Conservation (phyloP, 371 early-diverging fungal species). For the Rhizomucor pusillus region DNA sequence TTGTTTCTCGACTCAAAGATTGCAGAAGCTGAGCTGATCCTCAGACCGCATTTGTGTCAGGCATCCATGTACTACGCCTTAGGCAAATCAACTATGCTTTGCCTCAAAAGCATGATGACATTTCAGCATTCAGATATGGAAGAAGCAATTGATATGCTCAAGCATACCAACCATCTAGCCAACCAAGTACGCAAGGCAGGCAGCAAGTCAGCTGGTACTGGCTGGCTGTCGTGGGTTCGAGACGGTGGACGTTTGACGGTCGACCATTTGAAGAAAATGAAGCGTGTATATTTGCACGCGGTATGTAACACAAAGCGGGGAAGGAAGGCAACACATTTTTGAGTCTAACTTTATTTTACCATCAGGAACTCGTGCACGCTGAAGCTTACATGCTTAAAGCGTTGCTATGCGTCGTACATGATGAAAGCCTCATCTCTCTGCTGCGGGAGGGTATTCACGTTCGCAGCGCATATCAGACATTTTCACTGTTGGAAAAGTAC, state of each 20-base stretch:
- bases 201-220: constrained; percentile 6
- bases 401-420: constrained; percentile 55
- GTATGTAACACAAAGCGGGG: constrained; percentile 16
- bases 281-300: constrained; percentile 59
- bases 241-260: constrained; percentile 12
- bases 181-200: constrained; percentile 28
- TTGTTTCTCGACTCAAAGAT: constrained; percentile 63
- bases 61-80: constrained; percentile 59
- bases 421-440: constrained; percentile 64
- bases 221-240: constrained; percentile 21
- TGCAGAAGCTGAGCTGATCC: constrained; percentile 49
- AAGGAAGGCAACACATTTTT: neutral
- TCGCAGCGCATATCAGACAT: constrained; percentile 53
- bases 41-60: constrained; percentile 33
- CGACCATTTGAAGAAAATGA: constrained; percentile 50
- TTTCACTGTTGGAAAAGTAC: constrained; percentile 52
- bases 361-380: constrained; percentile 65
- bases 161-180: constrained; percentile 50
- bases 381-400: constrained; percentile 65
- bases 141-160: constrained; percentile 46
- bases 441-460: constrained; percentile 68
- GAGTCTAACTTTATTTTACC: constrained; percentile 4
- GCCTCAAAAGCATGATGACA: constrained; percentile 64
- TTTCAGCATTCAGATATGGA: constrained; percentile 61
- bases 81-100: constrained; percentile 57